Conservation (phyloP, 345 rosid genomes). For the Aurinia saxatilis region DNA sequence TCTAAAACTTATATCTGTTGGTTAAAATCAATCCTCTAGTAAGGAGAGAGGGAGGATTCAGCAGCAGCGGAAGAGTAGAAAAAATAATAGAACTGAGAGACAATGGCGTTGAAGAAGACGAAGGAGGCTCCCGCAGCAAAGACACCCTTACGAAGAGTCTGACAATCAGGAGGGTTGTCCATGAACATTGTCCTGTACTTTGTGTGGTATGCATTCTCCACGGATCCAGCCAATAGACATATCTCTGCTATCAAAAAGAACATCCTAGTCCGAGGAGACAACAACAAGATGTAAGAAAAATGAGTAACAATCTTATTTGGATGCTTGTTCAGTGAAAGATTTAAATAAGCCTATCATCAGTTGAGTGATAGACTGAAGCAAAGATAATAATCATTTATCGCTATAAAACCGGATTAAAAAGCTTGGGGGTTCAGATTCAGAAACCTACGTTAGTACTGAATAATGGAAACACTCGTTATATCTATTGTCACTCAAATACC, state of each 20-base stretch:
- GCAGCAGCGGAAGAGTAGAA: slow-evolving; percentile 64
- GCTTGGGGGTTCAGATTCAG: neutral
- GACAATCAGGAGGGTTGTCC: slow-evolving; percentile 64
- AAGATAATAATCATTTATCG: neutral
- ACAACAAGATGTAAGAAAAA: neutral
- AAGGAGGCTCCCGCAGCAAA: slow-evolving; percentile 93
- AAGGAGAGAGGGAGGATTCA: slow-evolving; percentile 30
- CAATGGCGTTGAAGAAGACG: slow-evolving; percentile 57
- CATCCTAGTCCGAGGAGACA: slow-evolving; percentile 40
- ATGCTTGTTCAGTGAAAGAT: neutral
- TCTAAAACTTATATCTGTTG: neutral
- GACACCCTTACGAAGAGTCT: slow-evolving; percentile 79
- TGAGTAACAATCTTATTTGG: neutral
- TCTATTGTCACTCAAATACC: neutral
- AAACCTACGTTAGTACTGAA: neutral
- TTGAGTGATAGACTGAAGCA: neutral
- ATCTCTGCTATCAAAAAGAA: slow-evolving; percentile 77
- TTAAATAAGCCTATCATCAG: neutral
- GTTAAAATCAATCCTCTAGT: slow-evolving; percentile 3
- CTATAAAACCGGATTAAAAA: neutral
- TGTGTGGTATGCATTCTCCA: slow-evolving; percentile 85
- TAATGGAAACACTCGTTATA: neutral
- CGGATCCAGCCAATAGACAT: slow-evolving; percentile 81
- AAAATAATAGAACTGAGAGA: slow-evolving; percentile 71
- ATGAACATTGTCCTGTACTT: slow-evolving; percentile 63